Conservation (phyloP, 768 basidiomycete genomes). For the Mycena alexandri region DNA sequence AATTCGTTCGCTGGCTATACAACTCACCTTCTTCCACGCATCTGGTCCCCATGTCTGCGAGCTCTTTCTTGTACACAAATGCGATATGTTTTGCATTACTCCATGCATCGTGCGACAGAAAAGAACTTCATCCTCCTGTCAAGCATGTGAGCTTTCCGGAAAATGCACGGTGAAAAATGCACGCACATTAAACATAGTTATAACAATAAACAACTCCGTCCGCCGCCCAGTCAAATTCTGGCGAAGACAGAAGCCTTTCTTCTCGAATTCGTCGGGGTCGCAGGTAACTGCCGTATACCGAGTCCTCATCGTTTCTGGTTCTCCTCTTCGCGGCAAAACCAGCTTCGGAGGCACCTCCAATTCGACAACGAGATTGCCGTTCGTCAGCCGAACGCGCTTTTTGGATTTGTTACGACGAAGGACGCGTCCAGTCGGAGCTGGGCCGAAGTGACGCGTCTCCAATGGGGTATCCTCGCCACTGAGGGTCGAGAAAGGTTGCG, state of each 20-base stretch:
- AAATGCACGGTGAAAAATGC: neutral
- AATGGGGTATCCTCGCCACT: conserved; percentile 60
- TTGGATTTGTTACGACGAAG: conserved; percentile 79
- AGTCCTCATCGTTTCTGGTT: conserved; percentile 79
- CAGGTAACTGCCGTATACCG: conserved; percentile 93
- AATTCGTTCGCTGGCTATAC: neutral
- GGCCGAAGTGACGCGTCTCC: conserved; percentile 88
- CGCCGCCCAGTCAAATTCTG: conserved; percentile 84
- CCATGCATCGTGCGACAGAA: conserved; percentile 96
- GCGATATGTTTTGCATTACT: conserved; percentile 90
- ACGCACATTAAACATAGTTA: conserved; percentile 96
- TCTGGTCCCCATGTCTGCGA: conserved; percentile 97
- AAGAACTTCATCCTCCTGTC: conserved; percentile 87
- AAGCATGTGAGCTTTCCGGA: conserved; percentile 21
- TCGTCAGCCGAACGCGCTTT: conserved; percentile 85
- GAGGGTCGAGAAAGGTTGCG: conserved; percentile 41
- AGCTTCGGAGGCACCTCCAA: conserved; percentile 88
- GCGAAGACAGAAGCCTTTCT: conserved; percentile 84
- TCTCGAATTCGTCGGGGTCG: conserved; percentile 93
- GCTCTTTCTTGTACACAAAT: conserved; percentile 86
- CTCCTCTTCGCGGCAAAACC: conserved; percentile 77
- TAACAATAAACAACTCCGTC: conserved; percentile 93
- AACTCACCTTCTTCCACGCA: conserved; percentile 90
- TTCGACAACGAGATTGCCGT: conserved; percentile 91
- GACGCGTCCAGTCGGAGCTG: conserved; percentile 85